Conservation (phyloP, 2,329 filamentous ascomycete species). For the Fusarium sarcochroum region DNA sequence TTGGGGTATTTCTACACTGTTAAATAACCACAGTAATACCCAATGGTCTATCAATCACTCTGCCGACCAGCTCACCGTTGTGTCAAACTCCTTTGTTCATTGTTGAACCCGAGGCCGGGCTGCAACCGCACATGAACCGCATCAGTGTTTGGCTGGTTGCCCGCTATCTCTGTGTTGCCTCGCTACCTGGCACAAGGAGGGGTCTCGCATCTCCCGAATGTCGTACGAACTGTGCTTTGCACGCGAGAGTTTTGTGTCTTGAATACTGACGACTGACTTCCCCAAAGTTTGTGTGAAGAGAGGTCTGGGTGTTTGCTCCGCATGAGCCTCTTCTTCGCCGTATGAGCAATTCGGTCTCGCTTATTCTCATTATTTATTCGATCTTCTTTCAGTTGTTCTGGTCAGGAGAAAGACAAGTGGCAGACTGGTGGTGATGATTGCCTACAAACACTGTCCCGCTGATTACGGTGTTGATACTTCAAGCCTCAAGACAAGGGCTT, state of each 20-base stretch:
- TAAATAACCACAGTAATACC: neutral
- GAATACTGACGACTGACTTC: slow-evolving; percentile 3
- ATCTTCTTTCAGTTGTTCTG: neutral
- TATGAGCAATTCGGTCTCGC: neutral
- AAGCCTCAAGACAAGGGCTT: slow-evolving; percentile 23
- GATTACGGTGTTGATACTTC: slow-evolving; percentile 3
- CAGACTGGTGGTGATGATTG: neutral
- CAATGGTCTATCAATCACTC: slow-evolving; percentile 4
- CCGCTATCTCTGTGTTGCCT: slow-evolving; percentile 32
- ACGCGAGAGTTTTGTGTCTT: slow-evolving; percentile 19
- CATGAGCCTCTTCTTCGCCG: neutral
- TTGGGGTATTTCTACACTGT: neutral
- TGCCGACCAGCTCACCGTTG: slow-evolving; percentile 32
- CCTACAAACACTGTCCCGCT: neutral
- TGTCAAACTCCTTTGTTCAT: slow-evolving; percentile 36
- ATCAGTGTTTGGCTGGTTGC: slow-evolving; percentile 28
- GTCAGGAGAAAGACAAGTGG: neutral
- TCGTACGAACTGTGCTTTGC: slow-evolving; percentile 26
- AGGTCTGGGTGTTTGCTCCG: neutral
- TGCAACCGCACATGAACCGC: slow-evolving; percentile 38
- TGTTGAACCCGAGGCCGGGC: slow-evolving; percentile 33
- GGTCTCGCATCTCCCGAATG: slow-evolving; percentile 38
- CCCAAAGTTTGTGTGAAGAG: neutral
- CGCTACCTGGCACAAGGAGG: slow-evolving; percentile 39
- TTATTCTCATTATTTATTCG: neutral